These are phyloP conservation scores for Paralagenidium karlingii DNA, from an alignment of 352 stramenopile species.

Conservation along the genomic window DNA sequence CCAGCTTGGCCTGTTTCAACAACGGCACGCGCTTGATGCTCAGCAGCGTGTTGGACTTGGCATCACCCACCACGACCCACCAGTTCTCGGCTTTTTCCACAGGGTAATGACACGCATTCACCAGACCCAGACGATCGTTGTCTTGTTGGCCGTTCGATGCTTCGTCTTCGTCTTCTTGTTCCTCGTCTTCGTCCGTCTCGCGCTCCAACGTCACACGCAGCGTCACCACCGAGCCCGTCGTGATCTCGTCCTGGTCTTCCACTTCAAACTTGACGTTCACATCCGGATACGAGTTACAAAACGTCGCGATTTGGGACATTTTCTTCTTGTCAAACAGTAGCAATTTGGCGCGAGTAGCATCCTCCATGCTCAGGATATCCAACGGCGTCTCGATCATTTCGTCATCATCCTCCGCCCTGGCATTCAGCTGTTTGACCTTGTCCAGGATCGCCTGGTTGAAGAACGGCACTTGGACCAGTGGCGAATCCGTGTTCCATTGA, in stretches of 20 bases:
- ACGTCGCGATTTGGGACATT: slow-evolving; percentile 96
- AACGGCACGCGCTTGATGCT: slow-evolving; percentile 97
- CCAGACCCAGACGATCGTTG: slow-evolving; percentile 35
- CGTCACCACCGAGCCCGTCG: slow-evolving; percentile 81
- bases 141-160: too few relatives aligned
- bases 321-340: slow-evolving; percentile 81
- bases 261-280: slow-evolving; percentile 93
- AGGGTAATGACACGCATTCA: slow-evolving; percentile 66
- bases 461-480: slow-evolving; percentile 94
- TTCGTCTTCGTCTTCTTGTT: slow-evolving; percentile 29
- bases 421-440: slow-evolving; percentile 28
- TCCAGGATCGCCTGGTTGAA: slow-evolving; percentile 87
- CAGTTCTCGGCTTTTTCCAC: slow-evolving; percentile 95
- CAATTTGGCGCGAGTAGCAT: slow-evolving; percentile 84
- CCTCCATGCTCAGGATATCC: slow-evolving; percentile 88
- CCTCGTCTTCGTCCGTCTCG: slow-evolving; percentile 79
- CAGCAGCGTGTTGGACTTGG: slow-evolving; percentile 91
- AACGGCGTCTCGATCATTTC: slow-evolving; percentile 69
- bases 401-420: slow-evolving; percentile 38
- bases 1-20: slow-evolving; percentile 53
- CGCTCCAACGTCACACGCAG: slow-evolving; percentile 85
- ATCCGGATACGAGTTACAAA: slow-evolving; percentile 99
- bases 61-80: slow-evolving; percentile 97
- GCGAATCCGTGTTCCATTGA: slow-evolving; percentile 95
- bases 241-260: slow-evolving; percentile 85